phyloP scores from a whole-genome alignment of 352 stramenopile genomes.

The Thalassiosira livingstoniorum region DNA sequence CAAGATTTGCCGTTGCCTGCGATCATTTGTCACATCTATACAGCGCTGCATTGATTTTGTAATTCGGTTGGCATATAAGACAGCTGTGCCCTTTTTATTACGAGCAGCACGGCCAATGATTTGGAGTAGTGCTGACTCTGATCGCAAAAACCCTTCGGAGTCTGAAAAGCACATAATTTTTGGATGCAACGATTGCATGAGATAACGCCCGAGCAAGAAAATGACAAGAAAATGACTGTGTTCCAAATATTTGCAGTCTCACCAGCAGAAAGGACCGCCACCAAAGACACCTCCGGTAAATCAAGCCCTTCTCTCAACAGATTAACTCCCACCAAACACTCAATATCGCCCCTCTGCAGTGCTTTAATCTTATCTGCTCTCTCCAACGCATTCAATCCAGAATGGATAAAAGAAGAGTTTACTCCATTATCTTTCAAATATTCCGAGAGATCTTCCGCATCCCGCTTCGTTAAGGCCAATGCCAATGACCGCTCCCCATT shows the following conservation, averaged over 20 bases:
- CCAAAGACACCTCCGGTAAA: conserved; percentile 82
- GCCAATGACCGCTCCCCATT: conserved; percentile 66
- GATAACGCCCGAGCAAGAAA: too few relatives aligned
- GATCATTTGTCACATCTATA: conserved; percentile 70
- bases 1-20: conserved; percentile 65
- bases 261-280: conserved; percentile 85
- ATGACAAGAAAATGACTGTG: too few relatives aligned
- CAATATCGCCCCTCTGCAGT: conserved; percentile 74
- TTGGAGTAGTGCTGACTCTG: conserved; percentile 81
- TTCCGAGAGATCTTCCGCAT: conserved; percentile 70
- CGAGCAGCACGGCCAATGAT: conserved; percentile 82
- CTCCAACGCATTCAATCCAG: conserved; percentile 75
- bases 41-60: conserved; percentile 78
- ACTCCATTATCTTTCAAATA: conserved; percentile 72
- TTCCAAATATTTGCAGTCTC: conserved; percentile 17
- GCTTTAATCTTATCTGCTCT: conserved; percentile 67
- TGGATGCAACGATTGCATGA: too few relatives aligned
- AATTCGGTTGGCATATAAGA: conserved; percentile 82
- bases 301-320: conserved; percentile 83
- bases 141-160: conserved; percentile 78
- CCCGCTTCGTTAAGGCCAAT: conserved; percentile 79
- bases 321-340: conserved; percentile 85
- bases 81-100: conserved; percentile 71
- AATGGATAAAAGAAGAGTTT: conserved; percentile 77
- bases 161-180: too few relatives aligned